phyloP scores from a whole-genome alignment of 2,329 filamentous ascomycete genomes.

The Stagonosporopsis chrysanthemi region DNA sequence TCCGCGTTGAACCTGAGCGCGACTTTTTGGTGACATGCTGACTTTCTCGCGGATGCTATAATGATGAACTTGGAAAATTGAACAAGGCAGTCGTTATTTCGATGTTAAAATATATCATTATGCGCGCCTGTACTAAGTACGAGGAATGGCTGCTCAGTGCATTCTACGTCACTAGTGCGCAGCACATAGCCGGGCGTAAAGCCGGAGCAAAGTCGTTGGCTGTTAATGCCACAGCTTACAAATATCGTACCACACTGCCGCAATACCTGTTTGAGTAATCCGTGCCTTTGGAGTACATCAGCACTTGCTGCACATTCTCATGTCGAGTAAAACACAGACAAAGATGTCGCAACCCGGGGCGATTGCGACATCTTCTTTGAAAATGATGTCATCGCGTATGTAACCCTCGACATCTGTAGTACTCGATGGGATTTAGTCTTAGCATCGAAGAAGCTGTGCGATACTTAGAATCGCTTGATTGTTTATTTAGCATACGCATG shows the following conservation, averaged over 20 bases:
- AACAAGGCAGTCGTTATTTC: too few species aligned
- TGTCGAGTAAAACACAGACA: too few species aligned
- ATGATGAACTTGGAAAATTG: too few species aligned
- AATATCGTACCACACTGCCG: background rate
- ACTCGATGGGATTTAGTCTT: background rate
- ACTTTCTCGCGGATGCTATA: background rate
- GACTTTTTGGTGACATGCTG: slow-evolving; percentile 1
- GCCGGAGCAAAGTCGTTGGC: slow-evolving; percentile 1
- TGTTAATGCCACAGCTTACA: background rate
- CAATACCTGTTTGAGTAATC: background rate
- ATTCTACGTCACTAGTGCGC: slow-evolving; percentile 1
- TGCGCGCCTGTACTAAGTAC: too few species aligned
- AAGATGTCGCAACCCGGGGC: too few species aligned
- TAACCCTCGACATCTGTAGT: background rate
- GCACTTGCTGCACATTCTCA: too few species aligned
- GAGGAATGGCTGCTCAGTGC: background rate
- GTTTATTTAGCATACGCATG: background rate
- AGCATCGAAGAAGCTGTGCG: background rate
- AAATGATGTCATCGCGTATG: background rate
- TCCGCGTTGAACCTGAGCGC: slow-evolving; percentile 21
- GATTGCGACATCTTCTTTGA: background rate
- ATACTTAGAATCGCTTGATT: background rate
- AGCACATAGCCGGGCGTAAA: slow-evolving; percentile 4
- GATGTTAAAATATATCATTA: background rate
- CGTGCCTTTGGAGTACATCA: too few species aligned